Base-by-base conservation (phyloP, 2,329 filamentous ascomycete species). In the Nemania sp. region DNA sequence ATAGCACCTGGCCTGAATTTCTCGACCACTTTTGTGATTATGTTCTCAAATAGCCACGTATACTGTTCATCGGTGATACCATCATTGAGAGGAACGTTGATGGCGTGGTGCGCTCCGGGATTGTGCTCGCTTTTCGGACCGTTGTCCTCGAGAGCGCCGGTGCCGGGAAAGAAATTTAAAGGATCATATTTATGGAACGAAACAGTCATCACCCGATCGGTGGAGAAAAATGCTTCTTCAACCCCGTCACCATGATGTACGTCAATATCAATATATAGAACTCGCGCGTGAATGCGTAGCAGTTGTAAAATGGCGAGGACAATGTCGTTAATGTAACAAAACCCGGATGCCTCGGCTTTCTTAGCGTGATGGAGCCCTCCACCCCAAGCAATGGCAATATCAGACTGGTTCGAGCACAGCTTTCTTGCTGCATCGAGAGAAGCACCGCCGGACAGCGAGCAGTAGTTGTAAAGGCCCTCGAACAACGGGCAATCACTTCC, bases 271-370 rank as follows among this genome's bases (percentile, higher is more conserved):
- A 99, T 91, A 75, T 99, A 99, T 43, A 99, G 83, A n/a, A 99
- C 93, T 52, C 94, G 89, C 67, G 94, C 89, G 69, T 96, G 90
- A 72, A 91, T 87, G 49, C 90, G 90, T 7, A 24, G 79, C 8
- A 99, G 82, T 70, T 97, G 89, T 31, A 97, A 81, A 64, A 97
- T 94, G 30, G 89, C 91, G 41, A 99, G 82, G 53, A 97, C 94
- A 65, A 97, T 97, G 72, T 99, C 94, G 72, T 99, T 99, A 75
- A 97, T 91, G 75, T 99, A 99, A 76, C 94, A 99, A 73, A 99
- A 99, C 0, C 94, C 94, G 12, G 89, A 93, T 0, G 94, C 93
- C 73, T 96, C 91, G 48, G 88, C 84, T 69, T 93, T 94, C 73
- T 97, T 97, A 40, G 94, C 94, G 68, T 99, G 94, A 72, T 99